Conservation (phyloP, 2,329 filamentous ascomycete genomes). For the Ceratocystis huliohia region DNA sequence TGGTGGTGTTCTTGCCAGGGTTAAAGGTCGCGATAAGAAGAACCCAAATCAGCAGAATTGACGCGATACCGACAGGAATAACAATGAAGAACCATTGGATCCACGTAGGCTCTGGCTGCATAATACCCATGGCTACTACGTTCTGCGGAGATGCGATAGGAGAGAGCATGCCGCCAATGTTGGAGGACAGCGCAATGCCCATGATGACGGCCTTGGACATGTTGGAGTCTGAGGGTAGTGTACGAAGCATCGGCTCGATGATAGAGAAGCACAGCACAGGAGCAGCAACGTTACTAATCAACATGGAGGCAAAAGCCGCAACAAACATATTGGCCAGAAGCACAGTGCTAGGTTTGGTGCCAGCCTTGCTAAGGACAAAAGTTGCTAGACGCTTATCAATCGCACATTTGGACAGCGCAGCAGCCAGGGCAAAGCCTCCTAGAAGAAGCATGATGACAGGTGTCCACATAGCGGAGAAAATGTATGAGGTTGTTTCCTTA, state of each 20-base stretch:
- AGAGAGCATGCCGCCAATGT: constrained; percentile 90
- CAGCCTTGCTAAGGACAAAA: constrained; percentile 89
- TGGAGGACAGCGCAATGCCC: constrained; percentile 86
- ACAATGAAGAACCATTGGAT: constrained; percentile 94
- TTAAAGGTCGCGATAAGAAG: constrained; percentile 76
- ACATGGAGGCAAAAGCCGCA: constrained; percentile 94
- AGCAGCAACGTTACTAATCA: constrained; percentile 96
- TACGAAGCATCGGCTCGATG: constrained; percentile 92
- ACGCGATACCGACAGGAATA: constrained; percentile 82
- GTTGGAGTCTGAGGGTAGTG: constrained; percentile 73
- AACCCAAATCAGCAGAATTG: constrained; percentile 77
- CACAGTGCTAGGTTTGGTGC: constrained; percentile 77
- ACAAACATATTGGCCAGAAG: constrained; percentile 98
- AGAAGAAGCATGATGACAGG: constrained; percentile 97
- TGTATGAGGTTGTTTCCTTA: constrained; percentile 66
- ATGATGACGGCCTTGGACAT: constrained; percentile 94
- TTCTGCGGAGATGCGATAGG: constrained; percentile 97
- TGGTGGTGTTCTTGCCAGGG: constrained; percentile 71
- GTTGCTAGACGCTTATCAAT: constrained; percentile 97
- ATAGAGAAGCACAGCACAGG: constrained; percentile 96
- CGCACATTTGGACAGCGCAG: constrained; percentile 89
- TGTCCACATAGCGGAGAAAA: constrained; percentile 97
- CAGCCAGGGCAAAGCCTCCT: constrained; percentile 90
- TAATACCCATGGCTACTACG: constrained; percentile 90
- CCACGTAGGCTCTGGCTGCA: constrained; percentile 86